phyloP scores from a whole-genome alignment of 2,329 filamentous ascomycete genomes.

The Curvularia eragrostidis region DNA sequence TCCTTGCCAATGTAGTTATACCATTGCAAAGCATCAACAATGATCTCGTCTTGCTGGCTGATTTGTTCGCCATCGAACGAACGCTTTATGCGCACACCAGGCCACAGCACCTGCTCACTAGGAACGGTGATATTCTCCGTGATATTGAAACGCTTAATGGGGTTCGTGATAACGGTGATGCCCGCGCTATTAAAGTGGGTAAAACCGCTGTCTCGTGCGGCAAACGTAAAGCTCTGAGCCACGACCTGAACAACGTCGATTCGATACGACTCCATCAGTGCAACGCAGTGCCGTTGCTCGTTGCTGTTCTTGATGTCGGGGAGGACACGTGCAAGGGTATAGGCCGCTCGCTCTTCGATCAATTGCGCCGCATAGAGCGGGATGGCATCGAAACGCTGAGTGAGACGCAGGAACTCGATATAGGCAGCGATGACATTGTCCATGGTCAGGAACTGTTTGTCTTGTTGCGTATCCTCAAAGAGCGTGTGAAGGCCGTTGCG shows the following conservation, averaged over 20 bases:
- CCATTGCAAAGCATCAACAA: slow-evolving; percentile 87
- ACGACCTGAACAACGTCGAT: slow-evolving; percentile 78
- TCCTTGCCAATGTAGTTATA: slow-evolving; percentile 73
- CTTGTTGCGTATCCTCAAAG: slow-evolving; percentile 16
- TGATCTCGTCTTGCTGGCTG: slow-evolving; percentile 69
- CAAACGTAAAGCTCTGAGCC: slow-evolving; percentile 66
- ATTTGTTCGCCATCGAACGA: slow-evolving; percentile 68
- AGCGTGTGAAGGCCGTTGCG: slow-evolving; percentile 53
- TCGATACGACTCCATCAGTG: slow-evolving; percentile 74
- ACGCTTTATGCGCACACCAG: slow-evolving; percentile 69
- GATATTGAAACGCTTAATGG: slow-evolving; percentile 51
- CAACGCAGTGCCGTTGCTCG: slow-evolving; percentile 72
- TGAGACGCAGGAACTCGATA: slow-evolving; percentile 76
- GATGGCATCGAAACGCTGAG: slow-evolving; percentile 71
- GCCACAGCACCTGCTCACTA: slow-evolving; percentile 52
- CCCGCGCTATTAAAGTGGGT: slow-evolving; percentile 33
- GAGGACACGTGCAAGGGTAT: slow-evolving; percentile 77
- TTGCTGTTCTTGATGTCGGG: slow-evolving; percentile 72
- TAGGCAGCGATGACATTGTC: slow-evolving; percentile 84
- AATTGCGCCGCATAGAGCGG: slow-evolving; percentile 89
- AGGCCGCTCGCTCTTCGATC: slow-evolving; percentile 67
- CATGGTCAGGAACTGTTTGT: slow-evolving; percentile 52
- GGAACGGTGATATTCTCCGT: slow-evolving; percentile 56
- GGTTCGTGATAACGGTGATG: slow-evolving; percentile 31
- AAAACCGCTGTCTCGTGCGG: slow-evolving; percentile 34